A percentile compares a stretch with the other conserved stretches of the same genome.
Evolutionary conservation across 1,284 basidiomycete species (phyloP).

Genomic region (Melampsora occidentalis): DNA sequence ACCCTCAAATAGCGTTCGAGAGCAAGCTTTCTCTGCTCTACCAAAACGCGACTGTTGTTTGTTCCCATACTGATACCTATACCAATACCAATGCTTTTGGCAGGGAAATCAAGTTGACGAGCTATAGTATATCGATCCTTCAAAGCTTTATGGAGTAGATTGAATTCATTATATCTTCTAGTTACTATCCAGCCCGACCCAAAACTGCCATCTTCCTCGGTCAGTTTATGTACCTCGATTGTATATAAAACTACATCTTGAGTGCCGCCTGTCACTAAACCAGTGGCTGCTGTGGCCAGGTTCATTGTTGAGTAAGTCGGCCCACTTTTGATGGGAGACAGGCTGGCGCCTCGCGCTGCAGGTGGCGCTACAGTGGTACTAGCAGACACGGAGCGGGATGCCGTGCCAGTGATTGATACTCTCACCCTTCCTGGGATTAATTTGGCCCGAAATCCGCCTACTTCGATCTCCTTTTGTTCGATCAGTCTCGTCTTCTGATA

Average conservation of each 20-base stretch:
- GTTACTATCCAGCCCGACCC: constrained; percentile 85
- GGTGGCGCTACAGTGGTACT: not conserved
- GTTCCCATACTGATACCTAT: constrained; percentile 52
- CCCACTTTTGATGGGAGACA: constrained; percentile 1
- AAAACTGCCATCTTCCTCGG: constrained; percentile 66
- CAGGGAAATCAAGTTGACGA: constrained; percentile 75
- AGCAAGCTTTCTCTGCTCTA: constrained; percentile 73
- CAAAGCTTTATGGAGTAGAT: constrained; percentile 77
- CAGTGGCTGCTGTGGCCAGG: constrained; percentile 62
- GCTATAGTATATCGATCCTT: constrained; percentile 69
- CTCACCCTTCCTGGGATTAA: constrained; percentile 60
- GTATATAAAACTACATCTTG: constrained; percentile 80
- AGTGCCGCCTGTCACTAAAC: constrained; percentile 57
- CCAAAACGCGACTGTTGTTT: constrained; percentile 63
- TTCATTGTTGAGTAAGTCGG: not conserved
- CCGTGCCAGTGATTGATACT: constrained; percentile 69
- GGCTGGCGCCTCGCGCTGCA: not conserved
- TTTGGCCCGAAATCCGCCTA: constrained; percentile 74
- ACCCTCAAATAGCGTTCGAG: constrained; percentile 86
- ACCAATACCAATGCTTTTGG: constrained; percentile 79
- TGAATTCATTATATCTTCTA: constrained; percentile 89
- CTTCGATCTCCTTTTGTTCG: constrained; percentile 69
- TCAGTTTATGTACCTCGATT: constrained; percentile 83
- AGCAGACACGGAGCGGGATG: constrained; percentile 54
- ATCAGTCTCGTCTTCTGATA: constrained; percentile 90